Percentiles rank a stretch among this genome's conserved stretches.
Conservation (phyloP, 2,329 filamentous ascomycete genomes). For the Calonectria multiphialidica region DNA sequence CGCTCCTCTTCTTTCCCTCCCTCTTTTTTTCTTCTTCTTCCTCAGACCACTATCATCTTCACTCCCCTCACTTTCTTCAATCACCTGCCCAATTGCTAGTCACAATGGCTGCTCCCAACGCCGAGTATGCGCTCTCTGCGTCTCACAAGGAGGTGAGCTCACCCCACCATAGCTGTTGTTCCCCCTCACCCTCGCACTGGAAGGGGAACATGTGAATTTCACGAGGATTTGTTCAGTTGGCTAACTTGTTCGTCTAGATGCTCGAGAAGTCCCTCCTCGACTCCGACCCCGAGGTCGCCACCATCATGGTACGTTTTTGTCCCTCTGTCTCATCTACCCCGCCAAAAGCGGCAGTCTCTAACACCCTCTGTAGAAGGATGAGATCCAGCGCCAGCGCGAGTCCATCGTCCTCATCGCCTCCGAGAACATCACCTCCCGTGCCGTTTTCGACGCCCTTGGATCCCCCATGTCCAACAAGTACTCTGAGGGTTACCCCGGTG, state of each 20-base stretch:
- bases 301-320: conserved; percentile 84
- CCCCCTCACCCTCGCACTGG: not conserved
- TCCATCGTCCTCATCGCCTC: conserved; percentile 99
- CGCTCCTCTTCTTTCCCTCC: conserved; percentile 12
- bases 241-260: conserved; percentile 69
- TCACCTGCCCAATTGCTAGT: conserved; percentile 28
- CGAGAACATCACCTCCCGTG: conserved; percentile 98
- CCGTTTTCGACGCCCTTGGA: conserved; percentile 97
- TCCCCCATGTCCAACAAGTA: conserved; percentile 99
- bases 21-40: conserved; percentile 20
- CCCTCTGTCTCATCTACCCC: not conserved
- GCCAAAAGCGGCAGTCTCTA: conserved; percentile 38
- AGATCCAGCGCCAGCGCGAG: conserved; percentile 97
- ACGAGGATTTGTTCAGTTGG: not conserved
- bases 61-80: conserved; percentile 5
- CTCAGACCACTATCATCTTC: not conserved
- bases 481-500: conserved; percentile 97
- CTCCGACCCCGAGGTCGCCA: conserved; percentile 91
- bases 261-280: conserved; percentile 95
- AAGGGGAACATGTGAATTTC: too few species aligned
- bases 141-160: conserved; percentile 66
- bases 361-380: conserved; percentile 75
- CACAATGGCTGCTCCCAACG: conserved; percentile 56
- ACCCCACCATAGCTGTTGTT: conserved; percentile 32
- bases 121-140: conserved; percentile 65